Percentiles rank a stretch among this genome's conserved stretches.
Evolutionary conservation across 2,329 filamentous ascomycete genomes (phyloP).

Genomic region (Sarocladium kiliense): DNA sequence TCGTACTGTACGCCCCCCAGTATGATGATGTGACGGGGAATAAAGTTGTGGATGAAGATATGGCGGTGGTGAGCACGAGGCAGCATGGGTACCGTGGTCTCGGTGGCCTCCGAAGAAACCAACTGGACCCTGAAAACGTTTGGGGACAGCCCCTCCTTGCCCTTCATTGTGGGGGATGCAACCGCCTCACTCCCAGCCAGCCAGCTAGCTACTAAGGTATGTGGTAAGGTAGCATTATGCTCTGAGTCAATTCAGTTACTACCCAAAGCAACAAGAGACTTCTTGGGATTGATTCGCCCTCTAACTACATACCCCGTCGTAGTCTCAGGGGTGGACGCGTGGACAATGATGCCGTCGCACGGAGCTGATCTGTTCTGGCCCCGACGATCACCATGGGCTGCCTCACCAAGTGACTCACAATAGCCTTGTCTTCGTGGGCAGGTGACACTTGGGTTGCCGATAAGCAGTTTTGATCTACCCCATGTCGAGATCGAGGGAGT

Average conservation of each 20-base stretch:
- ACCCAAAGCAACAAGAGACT: too few relatives aligned
- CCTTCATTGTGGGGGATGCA: neutral
- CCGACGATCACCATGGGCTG: slow-evolving; percentile 6
- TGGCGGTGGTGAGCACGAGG: neutral
- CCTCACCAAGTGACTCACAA: slow-evolving; percentile 1
- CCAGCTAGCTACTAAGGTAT: too few relatives aligned
- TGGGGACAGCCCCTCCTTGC: neutral
- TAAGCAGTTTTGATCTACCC: neutral
- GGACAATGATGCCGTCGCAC: neutral
- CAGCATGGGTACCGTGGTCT: neutral
- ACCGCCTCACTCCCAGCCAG: neutral
- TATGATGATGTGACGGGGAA: too few relatives aligned
- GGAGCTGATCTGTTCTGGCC: neutral
- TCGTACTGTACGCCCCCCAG: too few relatives aligned
- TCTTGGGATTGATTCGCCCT: too few relatives aligned
- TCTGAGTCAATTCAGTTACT: too few relatives aligned
- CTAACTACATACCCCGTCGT: too few relatives aligned
- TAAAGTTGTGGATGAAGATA: too few relatives aligned
- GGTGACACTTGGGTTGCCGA: neutral
- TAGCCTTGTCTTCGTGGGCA: neutral
- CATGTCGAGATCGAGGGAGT: neutral
- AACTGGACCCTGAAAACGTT: too few relatives aligned
- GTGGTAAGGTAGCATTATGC: too few relatives aligned
- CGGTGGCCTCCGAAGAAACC: neutral
- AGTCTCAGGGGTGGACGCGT: too few relatives aligned